These are phyloP conservation scores for Streptanthus diversifolius DNA, from an alignment of 345 rosid genomes.

Conservation along the genomic window DNA sequence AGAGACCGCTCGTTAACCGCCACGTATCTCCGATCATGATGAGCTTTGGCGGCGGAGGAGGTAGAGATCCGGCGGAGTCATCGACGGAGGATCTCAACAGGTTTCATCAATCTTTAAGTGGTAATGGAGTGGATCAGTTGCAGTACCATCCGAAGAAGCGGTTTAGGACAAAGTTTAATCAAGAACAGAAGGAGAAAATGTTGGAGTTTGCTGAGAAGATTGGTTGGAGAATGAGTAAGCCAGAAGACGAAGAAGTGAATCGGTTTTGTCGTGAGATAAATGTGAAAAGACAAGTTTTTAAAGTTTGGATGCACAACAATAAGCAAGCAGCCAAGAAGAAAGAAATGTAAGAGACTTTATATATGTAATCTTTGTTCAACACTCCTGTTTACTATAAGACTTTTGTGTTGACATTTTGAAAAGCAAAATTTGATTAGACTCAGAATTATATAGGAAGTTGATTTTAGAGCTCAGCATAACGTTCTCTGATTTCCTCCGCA, in stretches of 20 bases:
- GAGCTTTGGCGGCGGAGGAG: constrained; percentile 48
- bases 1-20: constrained; percentile 6
- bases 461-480: constrained; percentile 26
- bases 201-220: constrained; percentile 50
- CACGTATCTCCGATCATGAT: constrained; percentile 51
- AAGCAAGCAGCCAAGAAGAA: constrained; percentile 41
- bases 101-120: constrained; percentile 27
- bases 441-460: not conserved
- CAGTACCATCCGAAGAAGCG: constrained; percentile 42
- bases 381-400: not conserved
- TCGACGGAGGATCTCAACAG: constrained; percentile 47
- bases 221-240: constrained; percentile 57
- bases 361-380: not conserved
- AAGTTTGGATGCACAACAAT: constrained; percentile 87
- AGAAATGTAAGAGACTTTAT: constrained; percentile 19
- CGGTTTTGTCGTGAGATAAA: constrained; percentile 49
- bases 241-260: constrained; percentile 47
- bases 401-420: not conserved
- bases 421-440: not conserved
- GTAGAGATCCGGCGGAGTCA: constrained; percentile 30
- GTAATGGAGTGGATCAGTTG: constrained; percentile 25
- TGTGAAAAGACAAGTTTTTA: constrained; percentile 57
- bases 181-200: constrained; percentile 65
- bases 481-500: constrained; percentile 40
- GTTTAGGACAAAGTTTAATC: constrained; percentile 66